Evolutionary conservation across 2,329 filamentous ascomycete species (phyloP), one percentile per base, ranked within the genome.

Genomic region (Rutstroemia sydowiana): DNA sequence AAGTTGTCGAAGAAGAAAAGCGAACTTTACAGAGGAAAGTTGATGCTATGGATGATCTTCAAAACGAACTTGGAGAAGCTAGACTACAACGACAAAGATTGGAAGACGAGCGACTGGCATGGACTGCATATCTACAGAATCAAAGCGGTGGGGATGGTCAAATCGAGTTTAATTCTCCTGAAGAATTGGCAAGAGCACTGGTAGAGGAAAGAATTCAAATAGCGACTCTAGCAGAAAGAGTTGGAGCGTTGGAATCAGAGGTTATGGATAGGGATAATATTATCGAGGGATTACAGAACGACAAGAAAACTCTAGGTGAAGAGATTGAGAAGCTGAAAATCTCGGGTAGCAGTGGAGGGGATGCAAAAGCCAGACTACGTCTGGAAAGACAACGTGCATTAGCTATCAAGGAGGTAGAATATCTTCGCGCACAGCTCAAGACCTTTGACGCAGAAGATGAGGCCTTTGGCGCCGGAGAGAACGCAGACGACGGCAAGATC

Each of bases 1-100:
- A 95, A 64, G 80, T 98, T 2, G 87, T 97, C 0, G 90, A 98
- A 66, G 93, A 98, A 67, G 90, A 98, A 72, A 97, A 97, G 73
- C 78, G 88, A 56, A 81, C 82, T 0, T 71, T 98, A 20, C 85
- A 93, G 67, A 82, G 84, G 30, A 88, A 83, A 63, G 68, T 98
- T 1, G 82, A 88, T 55, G 75, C 85, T 34, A 85, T 92, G 68
- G 82, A 88, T 52, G 75, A 80, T 11, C 64, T 95, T 9, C 82
- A 93, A 63, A 75, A 79, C 26, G 87, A 96, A 64, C 74, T 97
- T 11, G 77, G 81, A 9, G 92, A 95, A 65, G 80, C 86, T 18
- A 80, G 87, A 56, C 76, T 95, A 36, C 90, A 95, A 63, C 84
- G 87, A 49, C 88, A 95, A 63, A 78, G 91, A 3, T 73, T 98